Base-by-base conservation (phyloP, 352 stramenopile species). In the Phytophthora capsici region DNA sequence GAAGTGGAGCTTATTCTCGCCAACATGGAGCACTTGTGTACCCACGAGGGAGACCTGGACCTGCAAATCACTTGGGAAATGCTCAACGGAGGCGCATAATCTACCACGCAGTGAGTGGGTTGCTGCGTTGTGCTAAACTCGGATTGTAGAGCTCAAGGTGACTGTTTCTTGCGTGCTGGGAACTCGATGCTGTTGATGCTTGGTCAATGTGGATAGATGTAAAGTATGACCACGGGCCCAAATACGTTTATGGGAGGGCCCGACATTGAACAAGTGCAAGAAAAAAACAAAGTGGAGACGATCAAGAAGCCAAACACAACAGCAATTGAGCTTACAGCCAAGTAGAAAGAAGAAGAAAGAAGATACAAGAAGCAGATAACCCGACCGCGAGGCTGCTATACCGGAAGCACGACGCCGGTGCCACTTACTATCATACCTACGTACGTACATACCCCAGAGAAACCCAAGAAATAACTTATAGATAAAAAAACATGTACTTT, bases 31-130 rank as follows among this genome's bases (percentile, higher is more conserved):
- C 84, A 91, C 48, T 63, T 94, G 63, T 94, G 86, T 63, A 88
- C 84, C 16, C 82, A 94, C 69, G 86, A 94, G 60, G 86, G 84
- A 37, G 86, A 94, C 49, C 71, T 94, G 23, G 86, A 94, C 52
- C 61, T 94, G 49, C 84, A 93, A 77, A 94, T 94, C 69, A 91
- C 86, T 25, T 93, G 85, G 84, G 84, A 94, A 47, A 91, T 93
- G 81, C 83, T 93, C 43, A 87, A 84, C 54, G 53, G 54, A 25
- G 66, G 68, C 52, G 71, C 77, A 61, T 91, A 66, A 75, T 71
- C 36, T 23, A 32, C 9, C 51, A 1, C 30, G 52, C 32, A 50
- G 44, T 45, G 40, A 28, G 26, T 34, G 28, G 28, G 28, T 34
- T 52, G 34, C 45, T 30, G 20, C 28, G 36, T 48, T 57, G 58